phyloP scores from a whole-genome alignment of 768 basidiomycete species.

The Rhodosporidiobolus sp. region DNA sequence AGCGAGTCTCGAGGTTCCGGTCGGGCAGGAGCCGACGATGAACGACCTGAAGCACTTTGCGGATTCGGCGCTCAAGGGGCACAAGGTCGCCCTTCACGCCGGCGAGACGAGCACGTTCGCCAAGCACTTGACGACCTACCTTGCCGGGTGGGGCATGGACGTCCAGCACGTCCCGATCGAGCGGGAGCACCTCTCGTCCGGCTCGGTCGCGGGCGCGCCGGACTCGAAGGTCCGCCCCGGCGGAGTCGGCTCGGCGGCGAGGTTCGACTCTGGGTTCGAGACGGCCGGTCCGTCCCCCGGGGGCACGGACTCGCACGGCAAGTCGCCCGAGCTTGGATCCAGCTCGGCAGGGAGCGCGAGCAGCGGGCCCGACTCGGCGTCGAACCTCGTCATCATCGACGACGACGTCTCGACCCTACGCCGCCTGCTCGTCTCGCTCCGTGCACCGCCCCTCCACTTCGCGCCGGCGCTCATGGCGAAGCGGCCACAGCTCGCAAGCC shows the following conservation, averaged over 20 bases:
- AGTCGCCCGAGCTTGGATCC: not conserved
- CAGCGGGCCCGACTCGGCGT: slow-evolving; percentile 16
- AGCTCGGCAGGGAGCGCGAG: not conserved
- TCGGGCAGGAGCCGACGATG: slow-evolving; percentile 62
- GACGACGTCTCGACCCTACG: slow-evolving; percentile 80
- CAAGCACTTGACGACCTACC: slow-evolving; percentile 84
- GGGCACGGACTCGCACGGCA: not conserved
- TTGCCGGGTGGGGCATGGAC: slow-evolving; percentile 93
- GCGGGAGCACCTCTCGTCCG: slow-evolving; percentile 6
- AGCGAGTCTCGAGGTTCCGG: slow-evolving; percentile 22
- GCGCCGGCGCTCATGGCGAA: slow-evolving; percentile 37
- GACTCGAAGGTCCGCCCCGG: not conserved
- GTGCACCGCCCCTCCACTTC: slow-evolving; percentile 39
- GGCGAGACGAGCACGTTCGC: slow-evolving; percentile 84
- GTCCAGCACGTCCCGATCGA: slow-evolving; percentile 63
- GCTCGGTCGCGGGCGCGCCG: not conserved
- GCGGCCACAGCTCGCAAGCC: slow-evolving; percentile 39
- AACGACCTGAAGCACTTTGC: slow-evolving; percentile 74
- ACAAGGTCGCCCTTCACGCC: slow-evolving; percentile 77
- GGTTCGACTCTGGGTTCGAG: slow-evolving; percentile 44
- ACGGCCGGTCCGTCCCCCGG: slow-evolving; percentile 11
- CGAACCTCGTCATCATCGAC: slow-evolving; percentile 77
- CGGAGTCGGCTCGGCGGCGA: not conserved
- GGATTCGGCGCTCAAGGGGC: slow-evolving; percentile 70
- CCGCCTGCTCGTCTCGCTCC: slow-evolving; percentile 66